Evolutionary conservation across 1,284 basidiomycete genomes (phyloP), one percentile per base, ranked within the genome.

Genomic region (Vanrija humicola): DNA sequence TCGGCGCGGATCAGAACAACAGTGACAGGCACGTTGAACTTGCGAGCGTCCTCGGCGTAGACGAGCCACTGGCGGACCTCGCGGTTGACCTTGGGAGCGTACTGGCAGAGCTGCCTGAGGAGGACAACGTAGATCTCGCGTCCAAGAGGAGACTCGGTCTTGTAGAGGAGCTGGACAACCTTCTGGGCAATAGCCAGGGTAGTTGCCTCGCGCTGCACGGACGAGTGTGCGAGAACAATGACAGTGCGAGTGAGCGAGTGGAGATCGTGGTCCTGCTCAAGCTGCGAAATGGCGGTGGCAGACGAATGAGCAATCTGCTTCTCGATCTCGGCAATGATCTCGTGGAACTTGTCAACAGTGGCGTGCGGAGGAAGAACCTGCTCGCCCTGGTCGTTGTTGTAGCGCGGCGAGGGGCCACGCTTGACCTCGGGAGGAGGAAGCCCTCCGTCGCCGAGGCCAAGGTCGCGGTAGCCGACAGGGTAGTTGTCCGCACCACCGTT

Each of bases 41-140:
- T 98, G 68, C 93, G 89, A 87, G 92, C 90, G 75, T 98, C 96
- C 73, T 98, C 94, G 15, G 95, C 90, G 71, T 94, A 97, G 48
- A 98, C 80, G 50, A 99, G 80, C 96, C 96, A 99, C 14, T 89
- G 91, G 55, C 94, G 89, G 9, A 95, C 96, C 78, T 99, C 96
- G 77, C 92, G 92, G 19, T 89, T 90, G 44, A 97, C 94, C 67
- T 96, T 92, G 65, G 89, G 85, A 61, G 91, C 95, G 26, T 86
- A 80, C 61, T 87, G 85, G 76, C 96, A 98, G 21, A 99, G 81
- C 60, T 90, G 86, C 63, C 95, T 89, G 21, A 98, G 80, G 47
- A 98, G 79, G 38, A 86, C 84, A 34, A 92, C 90, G 74, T 93
- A 98, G 23, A 95, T 86, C 71, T 96, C 92, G 50, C 94, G 84